Evolutionary conservation across 345 rosid genomes (phyloP), one percentile per base, ranked within the genome.

Genomic region (Brassica carinata): DNA sequence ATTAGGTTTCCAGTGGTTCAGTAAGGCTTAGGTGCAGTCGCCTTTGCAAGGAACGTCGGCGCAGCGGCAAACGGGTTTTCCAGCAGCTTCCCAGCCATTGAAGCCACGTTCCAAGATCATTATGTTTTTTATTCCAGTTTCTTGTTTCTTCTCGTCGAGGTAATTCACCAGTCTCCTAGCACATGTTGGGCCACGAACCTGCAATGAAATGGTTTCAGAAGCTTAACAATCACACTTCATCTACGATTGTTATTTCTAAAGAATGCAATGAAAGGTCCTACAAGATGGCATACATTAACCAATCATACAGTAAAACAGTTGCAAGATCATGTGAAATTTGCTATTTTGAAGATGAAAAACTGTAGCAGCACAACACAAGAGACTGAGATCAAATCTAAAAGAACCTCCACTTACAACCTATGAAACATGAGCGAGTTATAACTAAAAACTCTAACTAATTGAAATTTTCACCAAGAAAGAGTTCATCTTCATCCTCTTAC

Each of bases 161-260:
- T 87, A 90, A 78, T 83, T 85, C 72, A 87, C 92, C 0, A 95
- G 83, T 83, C 88, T 90, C 79, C 89, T 84, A 5, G 98, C 99
- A 85, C 98, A 93, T 19, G 88, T 87, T 77, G 99, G 99, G 7
- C 97, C 96, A 0, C 98, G 98, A 77, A 95, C 98, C 98, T 95
- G 78, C 83, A 80, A 62, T 40, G n/a, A 34, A 73, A 8, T 48
- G 34, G 4, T 26, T 19, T 72, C 38, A 62, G 64, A 62, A n/a
- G 36, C 31, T 76, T 66, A 40, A 36, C 53, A 70, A 70, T 81
- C 68, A 57, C 72, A 55, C 61, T 71, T 65, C 26, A 29, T 13
- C 11, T 59, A 40, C 13, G 48, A 2, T 40, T 40, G 14, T 40
- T 3, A 40, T 40, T 40, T 9, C 48, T 40, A 40, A 45, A 45